Evolutionary conservation across 768 basidiomycete species (phyloP).

Genomic region (Mycena haematopus): DNA sequence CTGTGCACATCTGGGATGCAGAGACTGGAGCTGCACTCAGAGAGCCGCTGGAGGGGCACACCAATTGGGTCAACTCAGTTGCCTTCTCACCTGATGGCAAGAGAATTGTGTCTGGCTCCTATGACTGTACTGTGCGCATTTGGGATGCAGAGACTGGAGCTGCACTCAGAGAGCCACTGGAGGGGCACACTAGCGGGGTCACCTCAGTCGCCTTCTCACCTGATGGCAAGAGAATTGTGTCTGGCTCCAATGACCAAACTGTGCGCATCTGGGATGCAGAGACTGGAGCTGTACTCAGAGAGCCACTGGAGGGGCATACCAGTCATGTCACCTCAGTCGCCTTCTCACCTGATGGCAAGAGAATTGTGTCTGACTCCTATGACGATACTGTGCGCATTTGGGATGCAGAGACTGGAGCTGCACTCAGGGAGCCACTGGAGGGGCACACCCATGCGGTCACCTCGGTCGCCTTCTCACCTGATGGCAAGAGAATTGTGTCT

Average conservation of each 20-base stretch:
- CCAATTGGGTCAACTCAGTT: not conserved
- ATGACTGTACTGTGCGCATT: not conserved
- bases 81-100: not conserved
- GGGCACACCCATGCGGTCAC: not conserved
- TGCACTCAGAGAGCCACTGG: too few relatives aligned
- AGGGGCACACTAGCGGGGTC: not conserved
- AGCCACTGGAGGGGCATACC: not conserved
- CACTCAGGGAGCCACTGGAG: not conserved
- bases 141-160: slow-evolving; percentile 2
- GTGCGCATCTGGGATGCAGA: not conserved
- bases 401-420: not conserved
- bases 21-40: too few relatives aligned
- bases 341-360: slow-evolving; percentile 6
- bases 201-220: not conserved
- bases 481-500: too few relatives aligned
- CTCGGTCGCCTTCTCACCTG: not conserved
- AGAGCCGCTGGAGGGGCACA: too few relatives aligned
- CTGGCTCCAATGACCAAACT: not conserved
- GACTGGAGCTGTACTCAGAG: not conserved
- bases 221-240: not conserved
- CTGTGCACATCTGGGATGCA: too few relatives aligned
- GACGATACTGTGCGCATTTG: not conserved
- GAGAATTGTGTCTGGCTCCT: too few relatives aligned
- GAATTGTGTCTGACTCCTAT: not conserved
- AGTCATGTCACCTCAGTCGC: not conserved